Base-by-base conservation (phyloP, 2,329 filamentous ascomycete species). In the Colletotrichum melonis region DNA sequence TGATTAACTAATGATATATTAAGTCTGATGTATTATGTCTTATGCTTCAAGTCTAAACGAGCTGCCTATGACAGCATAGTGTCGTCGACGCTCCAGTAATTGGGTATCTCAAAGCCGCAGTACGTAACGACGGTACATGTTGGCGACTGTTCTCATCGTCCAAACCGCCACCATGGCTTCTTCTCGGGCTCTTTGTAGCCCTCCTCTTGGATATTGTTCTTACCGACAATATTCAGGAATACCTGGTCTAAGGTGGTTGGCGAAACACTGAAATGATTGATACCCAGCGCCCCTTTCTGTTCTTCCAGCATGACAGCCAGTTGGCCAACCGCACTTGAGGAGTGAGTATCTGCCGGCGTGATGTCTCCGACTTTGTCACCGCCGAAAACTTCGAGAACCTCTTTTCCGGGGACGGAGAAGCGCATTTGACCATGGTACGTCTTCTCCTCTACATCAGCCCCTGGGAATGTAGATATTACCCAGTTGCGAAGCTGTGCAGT, bases 171-270 rank as follows among this genome's bases (percentile, higher is more conserved):
- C 35, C 60, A 56, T 7, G 62, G 73, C 55, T 75, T 75, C 30
- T 78, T 76, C 65, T 80, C 75, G 72, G 82, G 77, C 16, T 79
- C 79, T 16, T 84, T 84, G 63, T 88, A 89, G 26, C 89, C 88
- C 83, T 96, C 95, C 80, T 97, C 94, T 76, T 92, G 86, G 7
- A 96, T 89, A 80, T 95, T 91, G 80, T 97, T 93, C 81, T 91
- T 89, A 1, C 92, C 92, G 0, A 98, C 95, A 79, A 98, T 97
- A 30, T 89, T 89, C 80, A 98, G 82, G 82, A 98, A 98, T 0
- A 98, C 95, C 82, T 98, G 94, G 80, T 98, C 95, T 55, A 98
- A 84, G 19, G 94, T 97, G 22, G 95, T 97, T 28, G 94, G 94
- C 71, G 91, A 93, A 76, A 98, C 94, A 63, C 93, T 95, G 82